These are phyloP conservation scores for Tetraselmis chui DNA, from an alignment of 139 green algal species.

Conservation along the genomic window DNA sequence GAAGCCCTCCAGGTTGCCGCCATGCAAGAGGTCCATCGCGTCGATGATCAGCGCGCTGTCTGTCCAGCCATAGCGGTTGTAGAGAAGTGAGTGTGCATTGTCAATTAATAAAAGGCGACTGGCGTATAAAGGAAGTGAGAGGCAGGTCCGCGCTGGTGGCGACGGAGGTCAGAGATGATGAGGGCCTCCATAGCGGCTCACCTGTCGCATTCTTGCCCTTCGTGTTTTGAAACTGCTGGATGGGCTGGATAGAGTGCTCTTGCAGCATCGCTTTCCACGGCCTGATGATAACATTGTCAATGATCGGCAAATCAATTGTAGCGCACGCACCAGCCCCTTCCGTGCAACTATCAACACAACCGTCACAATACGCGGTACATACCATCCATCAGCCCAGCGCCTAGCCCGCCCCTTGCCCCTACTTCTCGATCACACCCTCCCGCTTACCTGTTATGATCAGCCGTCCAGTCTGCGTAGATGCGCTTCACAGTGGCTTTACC, in stretches of 20 bases:
- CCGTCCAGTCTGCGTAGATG: background rate
- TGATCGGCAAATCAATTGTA: too few species aligned
- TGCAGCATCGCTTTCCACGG: background rate
- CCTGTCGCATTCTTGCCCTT: background rate
- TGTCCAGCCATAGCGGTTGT: too few species aligned
- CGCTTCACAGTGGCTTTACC: background rate
- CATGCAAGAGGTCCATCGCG: background rate
- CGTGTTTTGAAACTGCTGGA: background rate
- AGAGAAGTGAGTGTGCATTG: background rate
- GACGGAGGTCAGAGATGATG: background rate
- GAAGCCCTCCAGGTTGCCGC: background rate
- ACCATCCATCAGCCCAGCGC: background rate
- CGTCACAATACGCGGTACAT: background rate
- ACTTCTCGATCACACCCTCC: background rate
- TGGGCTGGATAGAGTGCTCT: background rate
- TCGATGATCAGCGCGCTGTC: background rate
- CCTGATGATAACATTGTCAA: too few species aligned
- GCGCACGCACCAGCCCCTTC: too few species aligned
- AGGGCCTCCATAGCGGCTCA: background rate
- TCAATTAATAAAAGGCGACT: background rate
- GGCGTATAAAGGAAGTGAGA: background rate
- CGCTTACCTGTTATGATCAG: background rate
- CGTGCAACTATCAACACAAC: background rate
- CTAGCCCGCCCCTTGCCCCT: background rate
- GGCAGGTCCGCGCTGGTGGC: background rate